These are phyloP conservation scores for Lodderomyces elongisporus DNA, from an alignment of 1,139 yeast genomes.

Conservation along the genomic window DNA sequence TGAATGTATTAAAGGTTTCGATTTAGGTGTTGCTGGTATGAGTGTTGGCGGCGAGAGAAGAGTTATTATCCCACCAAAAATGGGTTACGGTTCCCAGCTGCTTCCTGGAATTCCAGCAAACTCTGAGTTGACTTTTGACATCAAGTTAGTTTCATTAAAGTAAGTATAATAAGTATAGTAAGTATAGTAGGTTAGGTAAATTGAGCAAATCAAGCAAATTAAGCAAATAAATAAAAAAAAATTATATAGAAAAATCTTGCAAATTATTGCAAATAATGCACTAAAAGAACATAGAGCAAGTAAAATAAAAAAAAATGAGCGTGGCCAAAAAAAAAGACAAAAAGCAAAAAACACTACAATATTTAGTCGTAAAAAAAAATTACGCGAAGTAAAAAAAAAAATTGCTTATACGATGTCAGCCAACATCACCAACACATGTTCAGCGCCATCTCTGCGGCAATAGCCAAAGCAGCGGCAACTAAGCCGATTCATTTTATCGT, in stretches of 20 bases:
- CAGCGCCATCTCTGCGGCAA: conserved; percentile 26
- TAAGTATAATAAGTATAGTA: too few species aligned
- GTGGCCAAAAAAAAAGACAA: too few species aligned
- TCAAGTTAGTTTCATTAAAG: conserved; percentile 86
- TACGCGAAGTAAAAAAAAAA: too few species aligned
- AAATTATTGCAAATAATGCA: too few species aligned
- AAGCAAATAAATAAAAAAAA: not conserved
- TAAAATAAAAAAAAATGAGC: too few species aligned
- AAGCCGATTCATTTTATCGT: conserved; percentile 89
- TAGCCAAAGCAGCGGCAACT: conserved; percentile 68
- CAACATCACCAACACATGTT: too few species aligned
- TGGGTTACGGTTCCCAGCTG: conserved; percentile 93
- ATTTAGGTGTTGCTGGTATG: conserved; percentile 97
- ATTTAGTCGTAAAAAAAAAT: too few species aligned
- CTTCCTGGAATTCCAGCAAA: conserved; percentile 97
- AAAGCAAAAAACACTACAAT: too few species aligned
- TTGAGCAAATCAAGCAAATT: too few species aligned
- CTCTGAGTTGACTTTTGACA: conserved; percentile 93
- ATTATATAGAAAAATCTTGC: not conserved
- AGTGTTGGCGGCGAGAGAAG: conserved; percentile 99
- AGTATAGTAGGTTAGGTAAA: not conserved
- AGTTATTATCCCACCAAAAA: conserved; percentile 89
- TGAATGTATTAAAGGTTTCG: conserved; percentile 98
- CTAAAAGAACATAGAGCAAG: too few species aligned
- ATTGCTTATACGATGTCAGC: too few species aligned